Evolutionary conservation across 441 rosid genomes (phyloP), one percentile per base, ranked within the genome.

Genomic region (Erodium moschatum): DNA sequence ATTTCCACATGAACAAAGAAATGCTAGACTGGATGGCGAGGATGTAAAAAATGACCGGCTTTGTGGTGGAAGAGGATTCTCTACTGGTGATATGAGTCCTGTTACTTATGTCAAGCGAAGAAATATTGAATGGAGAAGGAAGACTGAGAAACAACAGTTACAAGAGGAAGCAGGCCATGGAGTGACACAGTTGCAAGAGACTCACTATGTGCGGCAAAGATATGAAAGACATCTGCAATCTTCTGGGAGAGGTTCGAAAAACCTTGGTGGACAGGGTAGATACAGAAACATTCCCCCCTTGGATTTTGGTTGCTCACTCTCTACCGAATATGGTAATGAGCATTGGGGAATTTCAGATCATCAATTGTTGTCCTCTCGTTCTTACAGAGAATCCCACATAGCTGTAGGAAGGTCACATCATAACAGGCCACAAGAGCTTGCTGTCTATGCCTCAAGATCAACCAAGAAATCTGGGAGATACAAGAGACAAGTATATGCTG

Each of bases 271-370:
- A 79, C 80, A 78, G 67, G 70, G 48, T 68, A 74, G 80, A 73
- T 67, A 67, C 67, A 42, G 20, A 27, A 66, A 70, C 69, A 31
- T 77, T 27, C 69, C 77, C 66, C 67, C 67, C n/a, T 64, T 77
- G 73, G 70, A 76, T 74, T 54, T 72, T 78, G 83, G 78, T 70
- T 73, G 75, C 40, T 73, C 77, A 63, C 48, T 70, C 76, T 65
- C 70, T 56, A 72, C 69, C 73, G 83, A 76, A 64, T 73, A 35
- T 62, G 82, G 74, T 65, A 78, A 74, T 63, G 80, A 70, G 18
- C 74, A 60, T 70, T 50, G 15, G 71, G 71, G 76, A 75, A 40
- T 8, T 61, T 16, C 35, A 52, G 68, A 75, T 77, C 62, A 6
- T 65, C 74, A 73, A 72, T 68, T 68, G 56, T 69, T 75, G n/a